Percentiles rank a stretch among this genome's conserved stretches.
Evolutionary conservation across 371 early-diverging fungal genomes (phyloP).

Genomic region (Mortierella sp.): DNA sequence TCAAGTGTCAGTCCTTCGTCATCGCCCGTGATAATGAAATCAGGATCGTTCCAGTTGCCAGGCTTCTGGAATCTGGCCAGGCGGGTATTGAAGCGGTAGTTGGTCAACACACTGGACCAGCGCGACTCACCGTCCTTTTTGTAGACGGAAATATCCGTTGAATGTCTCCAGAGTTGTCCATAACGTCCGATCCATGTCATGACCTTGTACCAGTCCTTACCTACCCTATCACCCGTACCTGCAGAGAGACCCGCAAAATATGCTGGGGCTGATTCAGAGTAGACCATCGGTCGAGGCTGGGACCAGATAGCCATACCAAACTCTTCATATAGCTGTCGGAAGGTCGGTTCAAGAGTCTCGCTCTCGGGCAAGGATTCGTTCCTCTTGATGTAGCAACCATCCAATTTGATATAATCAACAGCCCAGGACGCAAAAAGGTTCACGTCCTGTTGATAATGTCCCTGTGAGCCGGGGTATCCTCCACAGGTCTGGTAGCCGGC

Average conservation of each 20-base stretch:
- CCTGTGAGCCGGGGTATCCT: constrained; percentile 59
- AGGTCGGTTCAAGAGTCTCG: constrained; percentile 44
- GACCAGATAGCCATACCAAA: constrained; percentile 25
- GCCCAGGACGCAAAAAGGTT: constrained; percentile 49
- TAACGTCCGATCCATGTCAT: constrained; percentile 53
- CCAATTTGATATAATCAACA: constrained; percentile 55
- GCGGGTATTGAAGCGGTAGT: constrained; percentile 51
- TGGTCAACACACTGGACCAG: constrained; percentile 51
- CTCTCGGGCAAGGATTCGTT: constrained; percentile 42
- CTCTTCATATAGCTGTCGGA: constrained; percentile 38
- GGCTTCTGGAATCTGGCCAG: constrained; percentile 53
- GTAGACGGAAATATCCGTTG: constrained; percentile 49
- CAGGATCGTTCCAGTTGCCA: constrained; percentile 56
- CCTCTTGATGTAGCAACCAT: constrained; percentile 49
- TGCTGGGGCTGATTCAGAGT: constrained; percentile 53
- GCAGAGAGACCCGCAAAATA: constrained; percentile 51
- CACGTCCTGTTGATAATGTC: constrained; percentile 46
- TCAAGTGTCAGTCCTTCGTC: constrained; percentile 40
- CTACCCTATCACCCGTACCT: constrained; percentile 38
- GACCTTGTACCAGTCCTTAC: constrained; percentile 54
- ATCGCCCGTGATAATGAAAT: constrained; percentile 55
- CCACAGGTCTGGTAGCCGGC: constrained; percentile 62
- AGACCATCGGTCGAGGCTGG: constrained; percentile 46
- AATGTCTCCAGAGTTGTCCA: constrained; percentile 55
- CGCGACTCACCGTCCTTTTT: constrained; percentile 35